Evolutionary conservation across 208 protist species (phyloP).

Genomic region (Trypanosoma mega): DNA sequence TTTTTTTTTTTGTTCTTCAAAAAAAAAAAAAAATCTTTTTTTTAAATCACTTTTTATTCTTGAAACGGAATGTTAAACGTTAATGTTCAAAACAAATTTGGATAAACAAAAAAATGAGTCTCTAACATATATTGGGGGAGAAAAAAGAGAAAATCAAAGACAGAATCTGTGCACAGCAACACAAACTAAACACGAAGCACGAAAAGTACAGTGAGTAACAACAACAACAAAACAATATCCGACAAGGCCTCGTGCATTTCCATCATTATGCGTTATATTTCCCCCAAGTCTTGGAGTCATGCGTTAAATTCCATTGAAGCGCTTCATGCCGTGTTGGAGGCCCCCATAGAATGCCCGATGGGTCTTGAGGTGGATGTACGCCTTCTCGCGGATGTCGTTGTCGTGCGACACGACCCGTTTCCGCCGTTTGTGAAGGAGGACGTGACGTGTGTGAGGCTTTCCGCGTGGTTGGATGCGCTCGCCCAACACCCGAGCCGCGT

Average conservation of each 20-base stretch:
- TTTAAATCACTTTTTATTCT: too few species aligned
- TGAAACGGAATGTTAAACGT: too few species aligned
- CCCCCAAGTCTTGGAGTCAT: conserved; percentile 28
- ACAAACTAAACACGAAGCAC: too few species aligned
- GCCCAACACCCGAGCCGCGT: conserved; percentile 1
- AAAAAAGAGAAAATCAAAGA: not conserved
- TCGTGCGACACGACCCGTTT: conserved; percentile 39
- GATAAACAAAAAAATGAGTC: too few species aligned
- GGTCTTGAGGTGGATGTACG: conserved; percentile 53
- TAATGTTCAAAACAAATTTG: too few species aligned
- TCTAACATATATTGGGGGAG: not conserved
- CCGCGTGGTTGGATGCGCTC: conserved; percentile 3
- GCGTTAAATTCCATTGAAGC: conserved; percentile 29
- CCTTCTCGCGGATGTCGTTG: conserved; percentile 15
- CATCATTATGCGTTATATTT: not conserved
- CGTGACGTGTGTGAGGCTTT: conserved; percentile 1
- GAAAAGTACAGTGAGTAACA: not conserved
- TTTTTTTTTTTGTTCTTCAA: not conserved
- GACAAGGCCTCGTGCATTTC: too few species aligned
- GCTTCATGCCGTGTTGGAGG: not conserved
- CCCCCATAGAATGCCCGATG: conserved; percentile 4
- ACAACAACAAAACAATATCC: not conserved
- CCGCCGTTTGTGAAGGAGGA: not conserved
- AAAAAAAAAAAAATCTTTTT: too few species aligned
- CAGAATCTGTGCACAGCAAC: too few species aligned